A percentile compares a stretch with the other conserved stretches of the same genome.
phyloP scores from a whole-genome alignment of 371 early-diverging fungal genomes.

The Rhizopus microsporus region DNA sequence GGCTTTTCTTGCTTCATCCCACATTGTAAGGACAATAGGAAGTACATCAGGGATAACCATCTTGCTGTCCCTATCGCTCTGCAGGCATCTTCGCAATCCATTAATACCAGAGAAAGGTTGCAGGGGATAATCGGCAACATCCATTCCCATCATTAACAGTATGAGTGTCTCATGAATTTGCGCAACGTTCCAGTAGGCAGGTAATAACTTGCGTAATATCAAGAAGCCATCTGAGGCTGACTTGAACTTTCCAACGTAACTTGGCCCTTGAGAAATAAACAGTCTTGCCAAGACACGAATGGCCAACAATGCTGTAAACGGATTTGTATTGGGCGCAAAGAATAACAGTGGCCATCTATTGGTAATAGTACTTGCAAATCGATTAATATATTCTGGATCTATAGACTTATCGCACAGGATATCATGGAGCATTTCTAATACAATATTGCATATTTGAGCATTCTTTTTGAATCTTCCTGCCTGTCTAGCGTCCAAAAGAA shows the following conservation, averaged over 20 bases:
- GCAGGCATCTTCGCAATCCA: slow-evolving; percentile 39
- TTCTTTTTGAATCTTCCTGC: slow-evolving; percentile 32
- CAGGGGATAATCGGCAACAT: slow-evolving; percentile 56
- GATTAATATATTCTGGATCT: slow-evolving; percentile 28
- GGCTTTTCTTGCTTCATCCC: slow-evolving; percentile 30
- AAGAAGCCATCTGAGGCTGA: slow-evolving; percentile 61
- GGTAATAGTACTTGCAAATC: slow-evolving; percentile 65
- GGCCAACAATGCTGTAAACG: slow-evolving; percentile 61
- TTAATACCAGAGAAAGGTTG: slow-evolving; percentile 52
- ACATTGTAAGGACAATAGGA: slow-evolving; percentile 31
- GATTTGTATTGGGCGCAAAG: slow-evolving; percentile 56
- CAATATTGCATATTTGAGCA: slow-evolving; percentile 64
- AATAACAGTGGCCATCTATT: slow-evolving; percentile 76
- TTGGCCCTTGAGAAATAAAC: slow-evolving; percentile 52
- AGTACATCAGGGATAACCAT: slow-evolving; percentile 39
- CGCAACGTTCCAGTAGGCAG: slow-evolving; percentile 61
- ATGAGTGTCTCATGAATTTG: slow-evolving; percentile 64
- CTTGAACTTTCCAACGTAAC: slow-evolving; percentile 59
- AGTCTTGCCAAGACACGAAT: slow-evolving; percentile 62
- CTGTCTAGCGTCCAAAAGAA: slow-evolving; percentile 45
- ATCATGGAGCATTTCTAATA: slow-evolving; percentile 74
- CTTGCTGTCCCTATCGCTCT: slow-evolving; percentile 11
- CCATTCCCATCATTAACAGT: slow-evolving; percentile 61
- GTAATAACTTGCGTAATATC: slow-evolving; percentile 56
- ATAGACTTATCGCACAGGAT: slow-evolving; percentile 56